These are phyloP conservation scores for Inga laurina DNA, from an alignment of 306 rosid species.

Conservation along the genomic window DNA sequence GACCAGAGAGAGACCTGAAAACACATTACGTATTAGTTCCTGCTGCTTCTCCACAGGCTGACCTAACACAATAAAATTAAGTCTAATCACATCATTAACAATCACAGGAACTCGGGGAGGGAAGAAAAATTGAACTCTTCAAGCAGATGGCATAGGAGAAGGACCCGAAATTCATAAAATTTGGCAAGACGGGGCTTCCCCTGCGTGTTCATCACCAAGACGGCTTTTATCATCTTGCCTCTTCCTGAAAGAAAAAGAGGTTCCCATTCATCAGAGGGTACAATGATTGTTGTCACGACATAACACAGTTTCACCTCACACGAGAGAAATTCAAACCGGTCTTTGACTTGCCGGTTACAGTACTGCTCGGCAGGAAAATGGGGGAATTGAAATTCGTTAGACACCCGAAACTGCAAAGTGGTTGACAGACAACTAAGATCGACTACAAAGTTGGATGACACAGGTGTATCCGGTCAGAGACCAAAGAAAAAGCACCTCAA, in stretches of 20 bases:
- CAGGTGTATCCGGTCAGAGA: not conserved
- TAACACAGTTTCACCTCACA: slow-evolving; percentile 13
- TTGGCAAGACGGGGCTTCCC: slow-evolving; percentile 94
- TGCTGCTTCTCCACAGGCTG: slow-evolving; percentile 90
- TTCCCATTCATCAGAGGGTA: not conserved
- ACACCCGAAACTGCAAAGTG: slow-evolving; percentile 1
- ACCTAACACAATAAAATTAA: slow-evolving; percentile 38
- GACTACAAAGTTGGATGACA: not conserved
- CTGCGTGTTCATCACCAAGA: slow-evolving; percentile 84
- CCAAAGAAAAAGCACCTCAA: not conserved
- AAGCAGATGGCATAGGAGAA: slow-evolving; percentile 20
- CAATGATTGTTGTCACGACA: not conserved
- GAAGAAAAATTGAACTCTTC: not conserved
- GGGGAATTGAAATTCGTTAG: not conserved
- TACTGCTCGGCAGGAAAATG: not conserved
- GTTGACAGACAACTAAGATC: not conserved
- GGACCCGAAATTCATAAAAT: slow-evolving; percentile 80
- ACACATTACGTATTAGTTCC: slow-evolving; percentile 81
- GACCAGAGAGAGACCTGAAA: slow-evolving; percentile 58
- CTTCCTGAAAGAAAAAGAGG: slow-evolving; percentile 16
- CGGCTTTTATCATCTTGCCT: slow-evolving; percentile 73
- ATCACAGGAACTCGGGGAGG: not conserved
- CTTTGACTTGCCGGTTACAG: not conserved
- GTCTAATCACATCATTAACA: slow-evolving; percentile 10
- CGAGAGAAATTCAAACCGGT: not conserved